Percentiles rank a stretch among this genome's conserved stretches.
phyloP scores from a whole-genome alignment of 805 yeast genomes.

The Kodamaea neixiangensis region DNA sequence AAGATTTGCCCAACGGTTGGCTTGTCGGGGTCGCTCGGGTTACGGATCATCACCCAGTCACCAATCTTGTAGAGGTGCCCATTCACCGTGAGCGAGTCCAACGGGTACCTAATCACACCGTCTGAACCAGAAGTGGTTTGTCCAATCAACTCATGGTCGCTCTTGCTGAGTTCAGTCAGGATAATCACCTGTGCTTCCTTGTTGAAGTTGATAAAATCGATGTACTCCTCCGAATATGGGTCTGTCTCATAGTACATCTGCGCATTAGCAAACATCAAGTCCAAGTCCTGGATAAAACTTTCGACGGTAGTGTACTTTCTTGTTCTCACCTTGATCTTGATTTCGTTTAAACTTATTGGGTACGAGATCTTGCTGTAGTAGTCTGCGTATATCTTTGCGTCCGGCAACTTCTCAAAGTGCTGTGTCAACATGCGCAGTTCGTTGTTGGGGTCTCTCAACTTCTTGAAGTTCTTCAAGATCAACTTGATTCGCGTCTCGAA shows the following conservation, averaged over 20 bases:
- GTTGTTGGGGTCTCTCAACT: constrained; percentile 55
- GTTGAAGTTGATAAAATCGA: constrained; percentile 67
- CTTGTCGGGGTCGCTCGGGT: constrained; percentile 83
- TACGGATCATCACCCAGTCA: constrained; percentile 89
- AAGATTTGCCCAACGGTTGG: constrained; percentile 95
- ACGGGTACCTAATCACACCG: constrained; percentile 66
- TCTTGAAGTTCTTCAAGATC: constrained; percentile 77
- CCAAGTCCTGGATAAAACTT: constrained; percentile 74
- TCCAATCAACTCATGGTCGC: constrained; percentile 71
- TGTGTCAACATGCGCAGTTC: constrained; percentile 53
- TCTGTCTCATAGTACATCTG: constrained; percentile 56
- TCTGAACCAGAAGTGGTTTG: constrained; percentile 45
- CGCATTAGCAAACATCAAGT: constrained; percentile 71
- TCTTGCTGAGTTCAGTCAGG: constrained; percentile 72
- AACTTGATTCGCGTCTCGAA: constrained; percentile 91
- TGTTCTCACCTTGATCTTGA: constrained; percentile 80
- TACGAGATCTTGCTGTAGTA: constrained; percentile 55
- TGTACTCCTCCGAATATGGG: constrained; percentile 56
- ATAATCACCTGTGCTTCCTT: constrained; percentile 55
- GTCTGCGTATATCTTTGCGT: constrained; percentile 52
- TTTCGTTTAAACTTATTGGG: constrained; percentile 70
- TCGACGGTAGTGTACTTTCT: constrained; percentile 79
- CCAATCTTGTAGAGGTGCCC: constrained; percentile 82
- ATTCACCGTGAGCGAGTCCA: constrained; percentile 70
- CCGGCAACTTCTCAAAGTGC: constrained; percentile 83